Evolutionary conservation across 2,329 filamentous ascomycete species (phyloP), one percentile per base, ranked within the genome.

Genomic region (Paecilomyces niveus): DNA sequence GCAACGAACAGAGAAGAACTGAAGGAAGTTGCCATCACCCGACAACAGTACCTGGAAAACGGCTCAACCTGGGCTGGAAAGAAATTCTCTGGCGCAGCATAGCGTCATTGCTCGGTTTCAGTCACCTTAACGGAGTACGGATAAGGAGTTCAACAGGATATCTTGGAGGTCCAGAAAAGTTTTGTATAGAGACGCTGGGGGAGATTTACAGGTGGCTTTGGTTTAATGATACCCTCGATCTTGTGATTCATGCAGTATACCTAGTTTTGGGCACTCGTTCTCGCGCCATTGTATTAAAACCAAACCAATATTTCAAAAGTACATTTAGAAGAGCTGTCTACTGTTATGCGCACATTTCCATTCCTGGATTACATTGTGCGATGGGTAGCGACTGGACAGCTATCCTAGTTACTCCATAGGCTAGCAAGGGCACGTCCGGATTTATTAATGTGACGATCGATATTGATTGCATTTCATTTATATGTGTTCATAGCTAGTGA

Each of bases 1-100:
- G 91, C 91, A 0, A 83, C 78, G 55, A 86, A 92, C 66, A 80
- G 81, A 50, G 81, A 89, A 45, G 78, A 79, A 55, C 63, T 95
- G 55, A 82, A 86, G 60, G 81, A 82, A 54, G 74, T 92, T 11
- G 82, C 85, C 1, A 89, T 97, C n/a, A 94, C 90, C 0, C 90
- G 89, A 70, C 83, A 89, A 61, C 91, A 99, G 70, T 99, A 99
- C 72, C 85, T 94, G 55, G 94, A 99, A 73, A 77, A 92, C 68
- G 94, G 94, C 8, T 84, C 83, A 57, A 79, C 77, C 1, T 93
- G 90, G 89, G 81, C 89, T 24, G 85, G 85, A 29, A 86, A 85
- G 67, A 90, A 84, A 68, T 94, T 96, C 70, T 78, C 77, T 13
- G 77, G 77, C 26, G 18, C 50, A 52, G 1, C 26, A 26, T 52